A percentile compares a stretch with the other conserved stretches of the same genome.
Evolutionary conservation across 345 rosid species (phyloP).

Genomic region (Salix purpurea): DNA sequence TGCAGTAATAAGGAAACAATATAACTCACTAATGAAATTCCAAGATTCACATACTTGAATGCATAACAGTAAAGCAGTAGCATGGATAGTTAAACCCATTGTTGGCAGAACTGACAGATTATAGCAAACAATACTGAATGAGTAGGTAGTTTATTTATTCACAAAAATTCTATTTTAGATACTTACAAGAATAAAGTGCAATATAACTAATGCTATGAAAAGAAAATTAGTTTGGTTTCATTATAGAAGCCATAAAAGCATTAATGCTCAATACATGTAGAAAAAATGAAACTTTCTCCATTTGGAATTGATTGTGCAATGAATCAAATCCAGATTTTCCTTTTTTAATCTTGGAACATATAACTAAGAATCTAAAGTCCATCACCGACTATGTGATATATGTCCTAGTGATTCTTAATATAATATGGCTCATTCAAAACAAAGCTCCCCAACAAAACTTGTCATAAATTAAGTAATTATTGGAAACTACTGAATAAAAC

Average conservation of each 20-base stretch:
- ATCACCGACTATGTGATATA: not conserved
- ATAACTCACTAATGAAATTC: not conserved
- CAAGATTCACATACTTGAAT: not conserved
- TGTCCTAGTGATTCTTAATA: not conserved
- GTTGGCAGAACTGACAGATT: not conserved
- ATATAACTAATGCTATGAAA: not conserved
- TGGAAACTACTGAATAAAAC: not conserved
- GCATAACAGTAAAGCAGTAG: not conserved
- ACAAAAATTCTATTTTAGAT: not conserved
- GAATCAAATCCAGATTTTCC: not conserved
- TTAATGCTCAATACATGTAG: not conserved
- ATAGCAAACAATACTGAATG: not conserved
- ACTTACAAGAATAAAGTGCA: not conserved
- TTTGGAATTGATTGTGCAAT: not conserved
- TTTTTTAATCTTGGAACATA: not conserved
- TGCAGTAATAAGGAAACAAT: not conserved
- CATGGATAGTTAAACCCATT: not conserved
- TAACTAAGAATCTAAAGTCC: not conserved
- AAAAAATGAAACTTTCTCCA: not conserved
- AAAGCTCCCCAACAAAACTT: conserved; percentile 3
- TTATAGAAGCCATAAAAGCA: not conserved
- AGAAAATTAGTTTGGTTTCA: not conserved
- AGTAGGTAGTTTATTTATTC: not conserved
- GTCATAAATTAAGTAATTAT: not conserved
- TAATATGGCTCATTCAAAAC: not conserved